Conservation (phyloP, 345 rosid genomes). For the Ceriops zippeliana region DNA sequence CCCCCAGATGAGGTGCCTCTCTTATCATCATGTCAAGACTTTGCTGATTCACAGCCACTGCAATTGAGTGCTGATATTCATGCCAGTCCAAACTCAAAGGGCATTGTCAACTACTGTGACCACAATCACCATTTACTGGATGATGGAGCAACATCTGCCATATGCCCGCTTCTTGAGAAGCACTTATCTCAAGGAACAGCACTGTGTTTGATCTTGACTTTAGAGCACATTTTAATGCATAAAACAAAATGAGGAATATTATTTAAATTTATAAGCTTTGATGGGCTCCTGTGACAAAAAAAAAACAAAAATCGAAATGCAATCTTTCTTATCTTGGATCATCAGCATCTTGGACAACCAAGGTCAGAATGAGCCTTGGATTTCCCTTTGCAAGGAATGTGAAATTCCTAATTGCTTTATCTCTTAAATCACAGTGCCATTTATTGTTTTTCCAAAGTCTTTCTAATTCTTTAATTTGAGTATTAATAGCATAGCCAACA, state of each 20-base stretch:
- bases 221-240: not conserved
- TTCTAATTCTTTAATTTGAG: not conserved
- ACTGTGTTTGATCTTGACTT: not conserved
- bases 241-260: too few species aligned
- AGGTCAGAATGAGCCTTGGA: not conserved
- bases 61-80: constrained; percentile 9
- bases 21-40: constrained; percentile 36
- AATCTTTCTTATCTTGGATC: too few species aligned
- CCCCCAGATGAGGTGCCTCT: constrained; percentile 57
- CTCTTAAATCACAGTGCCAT: not conserved
- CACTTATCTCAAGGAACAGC: constrained; percentile 36
- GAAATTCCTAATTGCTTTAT: not conserved
- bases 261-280: not conserved
- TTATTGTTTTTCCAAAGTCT: not conserved
- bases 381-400: constrained; percentile 5
- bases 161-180: constrained; percentile 35
- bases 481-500: too few species aligned
- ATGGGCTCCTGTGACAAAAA: not conserved
- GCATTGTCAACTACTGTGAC: constrained; percentile 19
- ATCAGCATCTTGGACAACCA: too few species aligned
- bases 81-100: constrained; percentile 12
- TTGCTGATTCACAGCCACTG: constrained; percentile 20
- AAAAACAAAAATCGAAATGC: not conserved
- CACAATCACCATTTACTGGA: constrained; percentile 22
- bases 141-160: constrained; percentile 28